Evolutionary conservation across 768 basidiomycete species (phyloP).

Genomic region (Phanerochaete carnosa): DNA sequence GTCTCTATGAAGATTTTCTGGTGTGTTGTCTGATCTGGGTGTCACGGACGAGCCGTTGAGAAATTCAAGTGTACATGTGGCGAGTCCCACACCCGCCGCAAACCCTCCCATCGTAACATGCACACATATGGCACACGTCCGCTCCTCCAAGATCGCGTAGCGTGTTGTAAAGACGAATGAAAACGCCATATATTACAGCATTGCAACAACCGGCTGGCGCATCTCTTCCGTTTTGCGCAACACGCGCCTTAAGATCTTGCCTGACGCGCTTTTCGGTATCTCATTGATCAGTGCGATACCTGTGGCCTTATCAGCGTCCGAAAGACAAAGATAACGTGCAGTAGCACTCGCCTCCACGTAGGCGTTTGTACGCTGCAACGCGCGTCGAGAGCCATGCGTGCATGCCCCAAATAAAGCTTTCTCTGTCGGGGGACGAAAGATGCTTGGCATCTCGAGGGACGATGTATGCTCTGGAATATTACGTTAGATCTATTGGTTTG

Average conservation of each 20-base stretch:
- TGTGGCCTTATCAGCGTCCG: slow-evolving; percentile 10
- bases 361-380: slow-evolving; percentile 70
- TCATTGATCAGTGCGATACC: not conserved
- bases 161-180: too few species aligned
- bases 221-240: slow-evolving; percentile 51
- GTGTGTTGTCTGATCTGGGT: too few species aligned
- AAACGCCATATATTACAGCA: not conserved
- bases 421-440: slow-evolving; percentile 32
- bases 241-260: slow-evolving; percentile 81
- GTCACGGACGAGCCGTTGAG: too few species aligned
- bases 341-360: slow-evolving; percentile 64
- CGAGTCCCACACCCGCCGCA: too few species aligned
- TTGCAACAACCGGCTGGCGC: not conserved
- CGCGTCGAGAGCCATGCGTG: slow-evolving; percentile 62
- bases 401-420: slow-evolving; percentile 45
- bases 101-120: too few species aligned
- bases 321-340: slow-evolving; percentile 10
- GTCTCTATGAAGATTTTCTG: too few species aligned
- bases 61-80: too few species aligned
- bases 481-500: not conserved
- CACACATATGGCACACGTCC: too few species aligned
- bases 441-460: slow-evolving; percentile 7
- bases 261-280: slow-evolving; percentile 54
- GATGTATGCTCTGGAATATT: slow-evolving; percentile 9
- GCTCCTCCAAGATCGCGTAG: too few species aligned